Base-by-base conservation (phyloP, 2,329 filamentous ascomycete species). In the Neurospora sp. region DNA sequence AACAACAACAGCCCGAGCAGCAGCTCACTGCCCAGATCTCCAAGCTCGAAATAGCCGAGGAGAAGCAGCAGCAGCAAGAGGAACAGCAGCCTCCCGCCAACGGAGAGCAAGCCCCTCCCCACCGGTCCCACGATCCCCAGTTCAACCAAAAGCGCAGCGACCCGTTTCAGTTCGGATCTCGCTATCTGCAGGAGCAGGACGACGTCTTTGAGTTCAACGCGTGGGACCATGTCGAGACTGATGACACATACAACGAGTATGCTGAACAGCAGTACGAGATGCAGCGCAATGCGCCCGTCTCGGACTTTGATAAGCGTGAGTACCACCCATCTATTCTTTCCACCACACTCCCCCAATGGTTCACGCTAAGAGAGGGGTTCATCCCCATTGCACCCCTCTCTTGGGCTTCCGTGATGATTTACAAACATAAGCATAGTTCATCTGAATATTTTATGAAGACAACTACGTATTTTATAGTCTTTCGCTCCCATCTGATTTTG, bases 191-290 rank as follows among this genome's bases (percentile, higher is more conserved):
- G 76, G 86, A 95, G 79, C 88, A 89, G 77, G 94, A 97, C 82
- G 87, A 98, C 79, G 92, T 97, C 77, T 99, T 95, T 82, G 91
- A 96, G 80, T 97, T 96, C 87, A 99, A 99, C 80, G 96, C 96
- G 43, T 99, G 96, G 96, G 96, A 99, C 79, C 95, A 99, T 79
- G 96, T 98, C 78, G 91, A 95, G 81, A 93, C 93, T 79, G 95
- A 98, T 82, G 89, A 92, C 75, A 86, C 89, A 52, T 98, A 97
- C 85, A 90, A 91, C 77, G 88, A 91, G 77, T 97, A 96, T 80
- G 90, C 93, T 71, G 89, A 94, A 80, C 82, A 89, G 77, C 96
- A 98, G 82, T 95, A 92, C 78, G 87, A 88, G 66, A 91, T 91
- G 81, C 96, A 99, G 82, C 89, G 94, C 74, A 88, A 91, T 76